Conservation (phyloP, 805 yeast species). For the Blastobotrys robertii region DNA sequence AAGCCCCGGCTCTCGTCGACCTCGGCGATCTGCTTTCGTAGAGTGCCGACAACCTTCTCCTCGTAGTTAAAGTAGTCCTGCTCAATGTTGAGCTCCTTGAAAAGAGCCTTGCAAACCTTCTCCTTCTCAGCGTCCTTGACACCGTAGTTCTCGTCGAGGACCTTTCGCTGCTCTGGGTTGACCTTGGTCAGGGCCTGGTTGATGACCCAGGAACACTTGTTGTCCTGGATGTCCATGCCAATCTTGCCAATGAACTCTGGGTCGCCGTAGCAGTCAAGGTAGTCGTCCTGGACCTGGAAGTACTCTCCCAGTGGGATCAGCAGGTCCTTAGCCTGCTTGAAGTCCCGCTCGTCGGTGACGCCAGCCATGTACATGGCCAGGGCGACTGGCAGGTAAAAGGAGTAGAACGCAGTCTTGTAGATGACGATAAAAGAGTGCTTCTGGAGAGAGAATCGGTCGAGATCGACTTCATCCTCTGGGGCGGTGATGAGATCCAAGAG, state of each 20-base stretch:
- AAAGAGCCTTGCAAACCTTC: conserved; percentile 59
- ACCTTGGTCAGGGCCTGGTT: conserved; percentile 82
- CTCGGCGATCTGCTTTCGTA: conserved; percentile 53
- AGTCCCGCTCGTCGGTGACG: conserved; percentile 53
- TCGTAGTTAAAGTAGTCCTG: conserved; percentile 71
- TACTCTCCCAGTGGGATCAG: conserved; percentile 94
- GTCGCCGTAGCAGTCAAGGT: conserved; percentile 91
- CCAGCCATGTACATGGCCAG: conserved; percentile 94
- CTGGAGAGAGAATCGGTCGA: conserved; percentile 71
- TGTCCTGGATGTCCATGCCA: conserved; percentile 97
- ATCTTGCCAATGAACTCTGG: conserved; percentile 97
- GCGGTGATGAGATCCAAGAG: conserved; percentile 92
- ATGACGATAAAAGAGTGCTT: conserved; percentile 94
- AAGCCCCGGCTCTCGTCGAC: conserved; percentile 92
- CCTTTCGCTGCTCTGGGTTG: conserved; percentile 67
- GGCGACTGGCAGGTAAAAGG: conserved; percentile 95
- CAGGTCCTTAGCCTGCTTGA: conserved; percentile 79
- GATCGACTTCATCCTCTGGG: conserved; percentile 89
- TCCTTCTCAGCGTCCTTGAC: conserved; percentile 63
- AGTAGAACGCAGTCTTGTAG: conserved; percentile 95
- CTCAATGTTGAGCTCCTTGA: conserved; percentile 63
- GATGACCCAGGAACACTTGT: conserved; percentile 96
- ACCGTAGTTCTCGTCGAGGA: conserved; percentile 87
- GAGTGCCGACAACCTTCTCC: conserved; percentile 58
- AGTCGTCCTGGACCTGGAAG: conserved; percentile 98